Evolutionary conservation across 805 yeast species (phyloP).

Genomic region (Ogataea haglerorum): DNA sequence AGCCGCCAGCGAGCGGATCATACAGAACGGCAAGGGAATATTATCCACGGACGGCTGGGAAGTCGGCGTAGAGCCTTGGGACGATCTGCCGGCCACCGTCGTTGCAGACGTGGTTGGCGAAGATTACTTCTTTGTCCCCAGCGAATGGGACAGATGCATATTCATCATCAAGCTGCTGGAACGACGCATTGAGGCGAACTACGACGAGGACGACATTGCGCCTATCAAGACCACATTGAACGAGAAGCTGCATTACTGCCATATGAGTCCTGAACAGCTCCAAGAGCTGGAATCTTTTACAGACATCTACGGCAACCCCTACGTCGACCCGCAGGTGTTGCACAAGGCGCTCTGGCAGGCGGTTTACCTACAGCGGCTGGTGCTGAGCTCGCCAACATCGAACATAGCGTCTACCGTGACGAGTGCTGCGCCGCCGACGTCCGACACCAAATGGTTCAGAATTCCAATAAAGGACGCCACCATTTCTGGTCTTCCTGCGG

Average conservation of each 20-base stretch:
- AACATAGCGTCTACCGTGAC: slow-evolving; percentile 30
- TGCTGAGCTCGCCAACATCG: slow-evolving; percentile 31
- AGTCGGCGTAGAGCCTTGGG: slow-evolving; percentile 44
- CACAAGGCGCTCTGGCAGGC: slow-evolving; percentile 51
- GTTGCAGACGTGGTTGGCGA: slow-evolving; percentile 44
- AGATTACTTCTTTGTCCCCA: slow-evolving; percentile 51
- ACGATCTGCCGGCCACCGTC: slow-evolving; percentile 40
- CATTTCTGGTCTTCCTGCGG: slow-evolving; percentile 41
- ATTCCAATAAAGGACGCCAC: slow-evolving; percentile 49
- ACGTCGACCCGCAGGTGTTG: slow-evolving; percentile 38
- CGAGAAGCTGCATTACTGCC: slow-evolving; percentile 43
- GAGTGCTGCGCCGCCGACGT: slow-evolving; percentile 29
- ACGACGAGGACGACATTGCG: slow-evolving; percentile 18
- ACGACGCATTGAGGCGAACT: slow-evolving; percentile 28
- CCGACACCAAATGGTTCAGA: slow-evolving; percentile 35
- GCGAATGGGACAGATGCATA: slow-evolving; percentile 53
- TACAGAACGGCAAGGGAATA: slow-evolving; percentile 45
- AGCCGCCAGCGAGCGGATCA: slow-evolving; percentile 40
- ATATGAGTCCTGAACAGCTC: slow-evolving; percentile 46
- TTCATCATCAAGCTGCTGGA: slow-evolving; percentile 43
- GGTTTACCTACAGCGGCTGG: slow-evolving; percentile 39
- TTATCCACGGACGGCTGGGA: slow-evolving; percentile 50
- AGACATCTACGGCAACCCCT: slow-evolving; percentile 36
- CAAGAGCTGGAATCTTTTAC: slow-evolving; percentile 40
- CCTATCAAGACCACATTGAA: slow-evolving; percentile 37